Evolutionary conservation across 495 filamentous ascomycete genomes (phyloP), one percentile per base, ranked within the genome.

Genomic region (Penicillium arizonense): DNA sequence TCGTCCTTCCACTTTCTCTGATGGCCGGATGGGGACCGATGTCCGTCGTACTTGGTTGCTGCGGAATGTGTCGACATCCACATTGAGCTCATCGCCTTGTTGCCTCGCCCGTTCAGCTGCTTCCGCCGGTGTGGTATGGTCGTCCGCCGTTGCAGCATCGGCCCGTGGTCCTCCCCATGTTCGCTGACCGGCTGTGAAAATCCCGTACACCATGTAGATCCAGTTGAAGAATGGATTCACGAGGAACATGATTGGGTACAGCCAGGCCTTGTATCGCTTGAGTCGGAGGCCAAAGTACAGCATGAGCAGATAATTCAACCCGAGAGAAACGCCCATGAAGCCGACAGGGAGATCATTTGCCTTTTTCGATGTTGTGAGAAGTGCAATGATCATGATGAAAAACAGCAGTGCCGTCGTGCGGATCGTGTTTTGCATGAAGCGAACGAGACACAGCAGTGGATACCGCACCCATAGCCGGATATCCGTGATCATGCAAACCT

Each of bases 181-280:
- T 33, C 94, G 81, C 65, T 97, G 91, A 18, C 93, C 91, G 18
- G 94, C 92, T 5, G 94, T 98, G 67, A 96, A 96, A 45, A 86
- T 85, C 18, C 84, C 83, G 56, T 87, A 86, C 9, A 96, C 87
- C 88, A 96, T 96, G 74, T 97, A 98, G 34, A 90, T 78, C 94
- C 94, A 98, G 70, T 98, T 97, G 79, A 97, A 93, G 65, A 97
- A 96, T 0, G 94, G 94, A 63, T 96, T 97, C 52, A 97, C 64
- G 45, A 96, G 69, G 64, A 97, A 98, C 92, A 98, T 96, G 48
- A 98, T 45, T 0, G 93, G 91, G 64, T 98, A 98, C 1, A 96
- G 79, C 88, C 88, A 92, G 52, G 91, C 84, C 76, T 98, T 97
- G 73, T 82, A 96, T 11, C 94, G 85, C 59, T 85, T 88, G 51